Evolutionary conservation across 1,284 basidiomycete genomes (phyloP).

Genomic region (Sanghuangporus baumii): DNA sequence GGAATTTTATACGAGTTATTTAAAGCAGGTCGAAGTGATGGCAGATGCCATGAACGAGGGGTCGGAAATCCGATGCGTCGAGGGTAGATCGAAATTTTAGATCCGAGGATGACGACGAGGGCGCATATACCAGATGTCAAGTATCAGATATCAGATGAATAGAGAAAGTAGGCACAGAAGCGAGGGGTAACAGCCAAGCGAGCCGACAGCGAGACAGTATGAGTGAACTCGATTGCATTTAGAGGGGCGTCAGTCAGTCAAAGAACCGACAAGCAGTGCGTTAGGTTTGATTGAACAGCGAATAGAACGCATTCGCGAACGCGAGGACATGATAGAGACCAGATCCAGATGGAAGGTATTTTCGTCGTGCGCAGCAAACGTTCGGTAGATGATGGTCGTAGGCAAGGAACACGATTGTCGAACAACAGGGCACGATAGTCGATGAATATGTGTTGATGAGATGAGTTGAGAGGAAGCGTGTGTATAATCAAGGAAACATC

Average conservation of each 20-base stretch:
- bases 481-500: neutral
- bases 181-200: neutral
- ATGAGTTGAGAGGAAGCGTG: neutral
- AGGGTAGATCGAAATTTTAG: neutral
- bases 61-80: neutral
- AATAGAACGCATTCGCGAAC: neutral
- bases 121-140: neutral
- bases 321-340: neutral
- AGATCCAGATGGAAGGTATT: neutral
- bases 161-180: neutral
- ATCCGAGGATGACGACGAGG: neutral
- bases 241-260: slow-evolving; percentile 15
- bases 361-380: neutral
- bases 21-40: neutral
- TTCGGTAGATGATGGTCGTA: neutral
- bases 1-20: neutral
- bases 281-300: neutral
- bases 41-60: neutral
- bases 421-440: neutral
- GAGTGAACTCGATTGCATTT: neutral
- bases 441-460: slow-evolving; percentile 6
- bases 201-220: neutral
- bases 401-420: neutral
- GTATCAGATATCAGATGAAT: neutral
- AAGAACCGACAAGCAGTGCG: neutral